phyloP scores from a whole-genome alignment of 2,329 filamentous ascomycete species.

The Aspergillus terreus region DNA sequence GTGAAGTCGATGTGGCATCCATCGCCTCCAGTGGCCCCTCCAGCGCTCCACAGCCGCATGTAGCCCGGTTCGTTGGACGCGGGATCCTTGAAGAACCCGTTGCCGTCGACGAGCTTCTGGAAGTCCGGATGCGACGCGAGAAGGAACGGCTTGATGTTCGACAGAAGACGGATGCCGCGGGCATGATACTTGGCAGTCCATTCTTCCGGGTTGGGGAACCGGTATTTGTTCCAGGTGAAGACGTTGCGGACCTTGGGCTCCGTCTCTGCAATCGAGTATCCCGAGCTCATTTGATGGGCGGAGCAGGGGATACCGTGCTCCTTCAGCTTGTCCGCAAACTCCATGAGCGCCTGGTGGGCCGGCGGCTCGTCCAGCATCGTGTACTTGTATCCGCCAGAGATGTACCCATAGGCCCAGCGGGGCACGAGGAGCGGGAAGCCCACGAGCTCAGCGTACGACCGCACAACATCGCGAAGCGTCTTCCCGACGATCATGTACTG shows the following conservation, averaged over 20 bases:
- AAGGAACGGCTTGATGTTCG: conserved; percentile 72
- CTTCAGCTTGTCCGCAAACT: conserved; percentile 59
- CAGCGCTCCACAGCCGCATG: conserved; percentile 67
- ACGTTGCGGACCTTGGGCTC: conserved; percentile 69
- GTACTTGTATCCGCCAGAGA: conserved; percentile 65
- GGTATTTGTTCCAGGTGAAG: conserved; percentile 67
- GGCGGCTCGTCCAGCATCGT: conserved; percentile 55
- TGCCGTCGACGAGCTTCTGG: conserved; percentile 53
- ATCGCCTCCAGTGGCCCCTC: conserved; percentile 65
- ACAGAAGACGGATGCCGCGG: conserved; percentile 63
- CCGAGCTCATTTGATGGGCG: conserved; percentile 68
- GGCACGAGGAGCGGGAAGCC: conserved; percentile 66
- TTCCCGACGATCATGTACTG: conserved; percentile 66
- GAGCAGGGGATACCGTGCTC: conserved; percentile 67
- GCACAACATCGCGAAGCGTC: conserved; percentile 64
- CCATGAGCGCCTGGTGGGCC: conserved; percentile 55
- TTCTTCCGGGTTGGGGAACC: conserved; percentile 64
- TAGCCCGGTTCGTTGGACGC: conserved; percentile 51
- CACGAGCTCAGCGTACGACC: conserved; percentile 63
- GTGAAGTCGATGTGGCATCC: conserved; percentile 73
- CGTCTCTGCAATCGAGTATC: conserved; percentile 65
- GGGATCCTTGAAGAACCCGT: conserved; percentile 63
- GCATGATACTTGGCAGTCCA: conserved; percentile 62
- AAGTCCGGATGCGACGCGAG: conserved; percentile 66
- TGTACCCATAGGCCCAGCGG: conserved; percentile 69